phyloP scores from a whole-genome alignment of 257 asterid genomes.

The Nicotiana sylvestris region DNA sequence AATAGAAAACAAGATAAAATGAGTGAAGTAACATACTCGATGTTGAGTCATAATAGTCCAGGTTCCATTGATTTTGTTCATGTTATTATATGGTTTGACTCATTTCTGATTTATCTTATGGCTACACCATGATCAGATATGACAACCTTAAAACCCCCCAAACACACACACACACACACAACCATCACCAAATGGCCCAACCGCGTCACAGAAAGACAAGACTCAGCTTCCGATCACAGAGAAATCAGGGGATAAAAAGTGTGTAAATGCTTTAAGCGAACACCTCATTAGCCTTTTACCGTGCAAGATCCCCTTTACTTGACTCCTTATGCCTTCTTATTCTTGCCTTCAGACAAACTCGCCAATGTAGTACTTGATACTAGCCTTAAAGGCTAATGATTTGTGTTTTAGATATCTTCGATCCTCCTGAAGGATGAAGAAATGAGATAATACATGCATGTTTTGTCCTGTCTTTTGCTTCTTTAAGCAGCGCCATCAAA shows the following conservation, averaged over 20 bases:
- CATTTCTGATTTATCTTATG: background rate
- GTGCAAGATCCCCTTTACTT: slow-evolving; percentile 34
- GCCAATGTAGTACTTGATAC: background rate
- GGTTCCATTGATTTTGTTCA: background rate
- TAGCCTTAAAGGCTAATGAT: background rate
- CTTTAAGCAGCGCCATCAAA: background rate
- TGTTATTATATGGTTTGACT: background rate
- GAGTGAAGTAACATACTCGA: background rate
- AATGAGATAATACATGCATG: background rate
- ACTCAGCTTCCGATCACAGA: slow-evolving; percentile 19
- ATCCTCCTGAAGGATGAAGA: background rate
- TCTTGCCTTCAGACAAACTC: background rate
- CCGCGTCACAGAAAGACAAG: slow-evolving; percentile 13
- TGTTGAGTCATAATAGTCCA: background rate
- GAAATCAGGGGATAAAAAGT: slow-evolving; percentile 15
- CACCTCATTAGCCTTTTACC: slow-evolving; percentile 58
- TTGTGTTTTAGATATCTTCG: background rate
- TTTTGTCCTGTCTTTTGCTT: background rate
- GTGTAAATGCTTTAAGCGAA: slow-evolving; percentile 20
- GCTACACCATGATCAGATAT: slow-evolving; percentile 27
- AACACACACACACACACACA: slow-evolving; percentile 16
- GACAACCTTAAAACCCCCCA: slow-evolving; percentile 52
- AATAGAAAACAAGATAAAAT: background rate
- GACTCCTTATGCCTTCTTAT: background rate
- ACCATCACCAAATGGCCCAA: slow-evolving; percentile 51